Evolutionary conservation across 2,329 filamentous ascomycete genomes (phyloP).

Genomic region (Chaetomium sp.): DNA sequence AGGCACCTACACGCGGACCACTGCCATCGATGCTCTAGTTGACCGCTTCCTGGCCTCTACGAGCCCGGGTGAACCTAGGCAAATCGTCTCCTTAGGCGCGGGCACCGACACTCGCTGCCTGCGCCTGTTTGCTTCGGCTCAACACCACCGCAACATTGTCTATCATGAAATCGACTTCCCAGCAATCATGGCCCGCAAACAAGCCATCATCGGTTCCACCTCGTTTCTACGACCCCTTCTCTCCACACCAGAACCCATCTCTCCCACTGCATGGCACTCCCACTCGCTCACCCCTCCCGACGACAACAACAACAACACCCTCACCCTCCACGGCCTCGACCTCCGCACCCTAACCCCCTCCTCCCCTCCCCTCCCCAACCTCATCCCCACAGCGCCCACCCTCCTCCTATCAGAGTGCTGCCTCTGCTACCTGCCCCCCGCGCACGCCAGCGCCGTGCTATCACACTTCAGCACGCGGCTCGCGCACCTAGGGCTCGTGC

Average conservation of each 20-base stretch:
- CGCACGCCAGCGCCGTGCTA: conserved; percentile 65
- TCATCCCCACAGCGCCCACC: conserved; percentile 68
- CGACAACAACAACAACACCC: conserved; percentile 21
- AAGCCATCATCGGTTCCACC: conserved; percentile 49
- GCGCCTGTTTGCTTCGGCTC: conserved; percentile 63
- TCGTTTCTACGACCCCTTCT: conserved; percentile 41
- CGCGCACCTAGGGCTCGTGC: conserved; percentile 57
- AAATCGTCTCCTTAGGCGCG: conserved; percentile 90
- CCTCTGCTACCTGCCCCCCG: conserved; percentile 78
- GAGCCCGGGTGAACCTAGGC: conserved; percentile 49
- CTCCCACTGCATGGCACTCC: conserved; percentile 17
- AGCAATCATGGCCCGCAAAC: conserved; percentile 69
- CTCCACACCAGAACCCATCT: conserved; percentile 11
- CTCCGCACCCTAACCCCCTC: conserved; percentile 59
- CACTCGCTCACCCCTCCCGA: conserved; percentile 6
- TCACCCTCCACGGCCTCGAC: conserved; percentile 65
- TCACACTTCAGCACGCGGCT: conserved; percentile 62
- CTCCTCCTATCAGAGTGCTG: conserved; percentile 94
- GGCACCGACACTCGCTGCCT: conserved; percentile 92
- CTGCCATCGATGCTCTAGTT: conserved; percentile 78
- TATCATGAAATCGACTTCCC: conserved; percentile 96
- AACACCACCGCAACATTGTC: conserved; percentile 50
- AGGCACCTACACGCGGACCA: conserved; percentile 91
- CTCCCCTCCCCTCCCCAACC: conserved; percentile 42
- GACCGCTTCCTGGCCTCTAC: conserved; percentile 63